Base-by-base conservation (phyloP, 305 asterid genomes). In the Plantago rigida region DNA sequence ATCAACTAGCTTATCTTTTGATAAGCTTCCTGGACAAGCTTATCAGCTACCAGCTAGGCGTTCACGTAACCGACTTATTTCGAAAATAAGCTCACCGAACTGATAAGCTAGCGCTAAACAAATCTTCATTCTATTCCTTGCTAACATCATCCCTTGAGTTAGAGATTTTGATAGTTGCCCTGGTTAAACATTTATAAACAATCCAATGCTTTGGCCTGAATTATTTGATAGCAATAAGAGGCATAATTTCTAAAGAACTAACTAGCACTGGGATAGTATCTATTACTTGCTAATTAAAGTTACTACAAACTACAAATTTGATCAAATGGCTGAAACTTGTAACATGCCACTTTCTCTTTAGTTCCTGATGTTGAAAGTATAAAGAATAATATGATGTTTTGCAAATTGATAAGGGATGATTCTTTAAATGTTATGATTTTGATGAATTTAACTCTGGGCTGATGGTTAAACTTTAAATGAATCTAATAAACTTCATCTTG, bases 391-490 rank as follows among this genome's bases (percentile, higher is more conserved):
- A 12, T 29, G 13, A 34, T 55, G 59, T 31, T 56, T 24, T 60
- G 44, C 34, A 44, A 70, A 54, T 15, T 48, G 51, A 28, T 49
- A 10, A 12, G 12, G 36, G 31, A 29, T 3, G 24, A 22, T 63
- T 56, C 13, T 4, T 53, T 17, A 3, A 60, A 47, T 49, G 57
- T 54, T 36, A 42, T 29, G 9, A 36, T 54, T 45, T n/a, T 60
- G 45, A 14, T 59, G 60, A 58, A 55, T 67, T 71, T 47, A 5
- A 39, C 52, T 15, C 28, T 44, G 42, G 54, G 48, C 26, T 56
- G 58, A 13, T 14, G 13, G 74, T 63, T 67, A 19, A 46, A 3
- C 29, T 66, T 31, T 45, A 22, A 42, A 57, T 22, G 26, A 22
- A 22, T 2, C 26, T 2, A 22, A 22, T 22, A 22, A 22, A 55